phyloP scores from a whole-genome alignment of 768 basidiomycete species.

The Rubroboletus pulcherrimus region DNA sequence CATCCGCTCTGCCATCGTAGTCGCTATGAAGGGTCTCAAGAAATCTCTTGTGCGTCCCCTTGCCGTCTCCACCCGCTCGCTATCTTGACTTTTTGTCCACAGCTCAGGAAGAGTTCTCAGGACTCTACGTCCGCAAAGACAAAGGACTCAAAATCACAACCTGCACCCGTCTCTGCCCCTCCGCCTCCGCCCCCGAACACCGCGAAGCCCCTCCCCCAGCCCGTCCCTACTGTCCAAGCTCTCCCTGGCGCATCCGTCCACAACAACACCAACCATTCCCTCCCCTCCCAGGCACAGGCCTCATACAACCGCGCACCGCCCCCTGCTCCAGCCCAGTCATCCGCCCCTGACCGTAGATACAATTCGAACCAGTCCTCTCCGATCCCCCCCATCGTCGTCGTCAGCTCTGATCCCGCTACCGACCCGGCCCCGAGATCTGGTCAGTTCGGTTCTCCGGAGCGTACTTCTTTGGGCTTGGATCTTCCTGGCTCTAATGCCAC shows the following conservation, averaged over 20 bases:
- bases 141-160: slow-evolving; percentile 54
- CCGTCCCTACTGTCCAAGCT: slow-evolving; percentile 38
- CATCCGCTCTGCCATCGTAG: slow-evolving; percentile 12
- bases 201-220: slow-evolving; percentile 59
- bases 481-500: slow-evolving; percentile 41
- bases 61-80: slow-evolving; percentile 15
- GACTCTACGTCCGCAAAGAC: slow-evolving; percentile 65
- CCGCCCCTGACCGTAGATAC: slow-evolving; percentile 60
- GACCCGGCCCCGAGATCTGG: slow-evolving; percentile 43
- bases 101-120: slow-evolving; percentile 70
- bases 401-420: slow-evolving; percentile 63
- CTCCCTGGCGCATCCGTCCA: slow-evolving; percentile 35
- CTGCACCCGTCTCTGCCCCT: slow-evolving; percentile 38
- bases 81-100: slow-evolving; percentile 22
- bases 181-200: slow-evolving; percentile 65
- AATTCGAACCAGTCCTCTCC: slow-evolving; percentile 39
- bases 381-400: slow-evolving; percentile 83
- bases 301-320: slow-evolving; percentile 43
- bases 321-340: slow-evolving; percentile 36
- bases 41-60: slow-evolving; percentile 63
- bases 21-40: slow-evolving; percentile 76
- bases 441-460: slow-evolving; percentile 45
- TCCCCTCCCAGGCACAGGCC: slow-evolving; percentile 37
- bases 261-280: slow-evolving; percentile 38
- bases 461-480: slow-evolving; percentile 47